phyloP scores from a whole-genome alignment of 2,329 filamentous ascomycete genomes.

The Didymella exigua region DNA sequence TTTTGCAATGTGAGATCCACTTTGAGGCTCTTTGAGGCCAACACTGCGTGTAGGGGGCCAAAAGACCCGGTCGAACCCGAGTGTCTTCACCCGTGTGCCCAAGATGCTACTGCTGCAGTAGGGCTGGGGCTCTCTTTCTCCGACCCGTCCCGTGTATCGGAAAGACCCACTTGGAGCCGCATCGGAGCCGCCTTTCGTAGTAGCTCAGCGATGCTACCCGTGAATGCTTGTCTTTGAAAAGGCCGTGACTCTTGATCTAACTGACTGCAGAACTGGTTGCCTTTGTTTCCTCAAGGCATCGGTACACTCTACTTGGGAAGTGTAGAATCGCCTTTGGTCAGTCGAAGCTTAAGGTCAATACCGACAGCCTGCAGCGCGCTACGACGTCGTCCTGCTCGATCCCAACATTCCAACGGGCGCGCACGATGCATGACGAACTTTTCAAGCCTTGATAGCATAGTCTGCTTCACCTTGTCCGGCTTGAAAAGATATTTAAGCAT shows the following conservation, averaged over 20 bases:
- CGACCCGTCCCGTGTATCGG: slow-evolving; percentile 1
- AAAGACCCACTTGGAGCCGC: slow-evolving; percentile 14
- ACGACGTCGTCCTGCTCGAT: no score
- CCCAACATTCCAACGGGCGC: no score
- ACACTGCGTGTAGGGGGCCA: background rate
- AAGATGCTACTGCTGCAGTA: background rate
- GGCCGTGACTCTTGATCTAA: background rate
- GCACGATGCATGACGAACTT: no score
- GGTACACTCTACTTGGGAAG: no score
- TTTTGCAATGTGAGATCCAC: slow-evolving; percentile 9
- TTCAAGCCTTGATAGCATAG: no score
- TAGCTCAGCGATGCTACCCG: background rate
- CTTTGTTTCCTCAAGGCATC: no score
- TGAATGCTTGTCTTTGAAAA: background rate
- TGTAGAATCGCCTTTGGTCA: no score
- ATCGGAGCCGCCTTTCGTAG: background rate
- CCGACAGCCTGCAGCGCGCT: no score
- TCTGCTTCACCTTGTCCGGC: background rate
- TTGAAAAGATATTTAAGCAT: no score
- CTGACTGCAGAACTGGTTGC: no score
- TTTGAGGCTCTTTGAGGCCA: slow-evolving; percentile 1
- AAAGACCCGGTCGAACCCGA: background rate
- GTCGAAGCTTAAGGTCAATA: no score
- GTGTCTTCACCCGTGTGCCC: slow-evolving; percentile 5
- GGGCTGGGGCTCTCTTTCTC: background rate